Base-by-base conservation (phyloP, 140 eudicot genomes). In the Cichorium intybus region DNA sequence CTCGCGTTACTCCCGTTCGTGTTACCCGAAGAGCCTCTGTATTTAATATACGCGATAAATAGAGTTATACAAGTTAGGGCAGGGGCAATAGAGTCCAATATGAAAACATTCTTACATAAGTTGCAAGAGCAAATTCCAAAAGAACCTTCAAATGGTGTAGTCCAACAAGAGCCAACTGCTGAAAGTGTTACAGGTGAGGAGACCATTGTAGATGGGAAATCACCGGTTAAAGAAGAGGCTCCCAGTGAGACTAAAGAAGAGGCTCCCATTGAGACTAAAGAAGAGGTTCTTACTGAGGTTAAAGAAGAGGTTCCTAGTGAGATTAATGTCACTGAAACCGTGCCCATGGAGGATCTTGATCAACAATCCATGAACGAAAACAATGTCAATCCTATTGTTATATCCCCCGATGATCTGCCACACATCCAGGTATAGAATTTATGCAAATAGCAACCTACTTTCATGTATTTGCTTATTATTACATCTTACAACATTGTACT, bases 11-110 rank as follows among this genome's bases (percentile, higher is more conserved):
- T 93, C 34, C 99, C 99, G 24, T 88, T 93, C 80, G 60, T 84
- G 52, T 68, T 74, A 66, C 95, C 83, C 7, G 99, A 93, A 64
- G 99, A 93, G 73, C 99, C 99, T 68, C 83, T 93, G 51, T 88
- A 93, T 82, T 69, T 93, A 59, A 82, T 93, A 33, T 93, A 85
- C 64, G 75, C 88, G 16, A 93, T 93, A 74, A 93, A 93, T 72
- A 74, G 99, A 81, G 86, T 93, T 35, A 77, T 93, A 48, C 99
- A 93, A 88, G 97, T 93, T 50, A 85, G 95, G 70, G 82, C 97
- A 39, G 99, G 97, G 74, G 77, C 86, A 14, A 52, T 93, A 23
- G 99, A 93, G 83, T 84, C 95, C 54, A 85, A 82, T 77, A 55
- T 93, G 84, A 93, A 93, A 73, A 79, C 85, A 55, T 80, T 81